Evolutionary conservation across 1,284 basidiomycete species (phyloP).

Genomic region (Leccinum colubrinum): DNA sequence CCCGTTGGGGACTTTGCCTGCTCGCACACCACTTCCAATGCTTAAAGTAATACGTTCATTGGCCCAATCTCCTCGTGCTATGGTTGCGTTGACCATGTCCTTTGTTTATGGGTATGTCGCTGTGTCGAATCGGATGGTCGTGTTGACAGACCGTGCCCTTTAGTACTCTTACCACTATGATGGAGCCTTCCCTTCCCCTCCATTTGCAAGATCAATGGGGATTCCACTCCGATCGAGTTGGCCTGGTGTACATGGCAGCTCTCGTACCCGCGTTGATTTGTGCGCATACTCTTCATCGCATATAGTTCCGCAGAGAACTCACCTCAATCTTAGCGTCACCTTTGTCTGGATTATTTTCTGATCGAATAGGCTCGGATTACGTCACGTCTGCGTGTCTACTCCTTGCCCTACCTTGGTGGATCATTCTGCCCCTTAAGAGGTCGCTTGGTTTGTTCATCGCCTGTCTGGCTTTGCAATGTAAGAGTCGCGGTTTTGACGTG

Average conservation of each 20-base stretch:
- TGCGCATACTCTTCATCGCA: constrained; percentile 31
- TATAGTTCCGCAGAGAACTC: constrained; percentile 1
- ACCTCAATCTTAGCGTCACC: constrained; percentile 47
- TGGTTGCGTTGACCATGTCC: constrained; percentile 49
- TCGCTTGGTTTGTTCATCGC: constrained; percentile 61
- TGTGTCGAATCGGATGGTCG: neutral
- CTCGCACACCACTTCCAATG: constrained; percentile 36
- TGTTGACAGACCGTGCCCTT: neutral
- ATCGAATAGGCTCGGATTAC: constrained; percentile 61
- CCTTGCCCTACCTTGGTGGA: constrained; percentile 66
- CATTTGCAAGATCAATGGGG: constrained; percentile 61
- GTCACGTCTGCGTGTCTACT: constrained; percentile 50
- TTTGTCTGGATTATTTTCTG: constrained; percentile 59
- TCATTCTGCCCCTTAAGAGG: constrained; percentile 50
- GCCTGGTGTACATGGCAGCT: constrained; percentile 70
- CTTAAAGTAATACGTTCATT: constrained; percentile 46
- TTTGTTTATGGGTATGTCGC: constrained; percentile 58
- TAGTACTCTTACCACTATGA: constrained; percentile 52
- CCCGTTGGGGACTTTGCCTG: constrained; percentile 18
- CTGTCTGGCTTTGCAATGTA: constrained; percentile 58
- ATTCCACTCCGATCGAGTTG: constrained; percentile 61
- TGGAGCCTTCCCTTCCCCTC: constrained; percentile 68
- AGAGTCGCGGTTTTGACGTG: constrained; percentile 18
- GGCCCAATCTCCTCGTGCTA: constrained; percentile 52
- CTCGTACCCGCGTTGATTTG: constrained; percentile 67